These are phyloP conservation scores for Sutorius eximius DNA, from an alignment of 1,284 basidiomycete genomes.

Conservation along the genomic window DNA sequence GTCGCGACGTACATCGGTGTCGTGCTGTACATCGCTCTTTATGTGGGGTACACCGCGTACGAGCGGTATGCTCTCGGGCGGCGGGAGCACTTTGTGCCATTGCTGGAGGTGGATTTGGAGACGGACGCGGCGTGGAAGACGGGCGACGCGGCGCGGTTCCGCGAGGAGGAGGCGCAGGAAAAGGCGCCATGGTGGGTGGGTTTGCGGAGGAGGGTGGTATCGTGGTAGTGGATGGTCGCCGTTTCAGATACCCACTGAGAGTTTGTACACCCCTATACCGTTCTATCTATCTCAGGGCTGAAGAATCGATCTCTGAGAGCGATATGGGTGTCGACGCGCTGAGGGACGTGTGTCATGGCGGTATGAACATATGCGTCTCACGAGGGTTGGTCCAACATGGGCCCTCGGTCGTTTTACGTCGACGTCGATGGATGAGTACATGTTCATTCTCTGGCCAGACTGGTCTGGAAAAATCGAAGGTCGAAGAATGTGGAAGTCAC, in stretches of 20 bases:
- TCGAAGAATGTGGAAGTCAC: no score
- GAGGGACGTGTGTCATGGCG: not conserved
- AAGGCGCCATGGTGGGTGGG: slow-evolving; percentile 11
- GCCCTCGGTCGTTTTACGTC: not conserved
- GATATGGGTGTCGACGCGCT: not conserved
- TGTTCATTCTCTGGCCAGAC: no score
- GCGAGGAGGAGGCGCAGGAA: slow-evolving; percentile 37
- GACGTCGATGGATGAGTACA: not conserved
- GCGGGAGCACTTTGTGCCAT: slow-evolving; percentile 34
- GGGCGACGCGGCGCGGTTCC: slow-evolving; percentile 39
- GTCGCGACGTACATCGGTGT: slow-evolving; percentile 45
- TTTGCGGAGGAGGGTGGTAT: not conserved
- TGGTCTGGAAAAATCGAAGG: no score
- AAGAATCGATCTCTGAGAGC: not conserved
- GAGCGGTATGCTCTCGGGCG: slow-evolving; percentile 28
- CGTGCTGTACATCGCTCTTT: slow-evolving; percentile 37
- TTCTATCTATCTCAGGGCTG: not conserved
- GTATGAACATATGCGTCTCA: not conserved
- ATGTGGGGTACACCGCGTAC: slow-evolving; percentile 38
- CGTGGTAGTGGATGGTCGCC: not conserved
- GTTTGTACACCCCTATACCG: not conserved
- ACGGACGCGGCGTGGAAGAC: slow-evolving; percentile 50
- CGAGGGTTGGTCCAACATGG: not conserved
- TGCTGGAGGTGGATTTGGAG: slow-evolving; percentile 44
- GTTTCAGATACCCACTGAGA: not conserved